Percentiles rank a stretch among this genome's conserved stretches.
Evolutionary conservation across 2,329 filamentous ascomycete species (phyloP).

Genomic region (Zasmidium cellare): DNA sequence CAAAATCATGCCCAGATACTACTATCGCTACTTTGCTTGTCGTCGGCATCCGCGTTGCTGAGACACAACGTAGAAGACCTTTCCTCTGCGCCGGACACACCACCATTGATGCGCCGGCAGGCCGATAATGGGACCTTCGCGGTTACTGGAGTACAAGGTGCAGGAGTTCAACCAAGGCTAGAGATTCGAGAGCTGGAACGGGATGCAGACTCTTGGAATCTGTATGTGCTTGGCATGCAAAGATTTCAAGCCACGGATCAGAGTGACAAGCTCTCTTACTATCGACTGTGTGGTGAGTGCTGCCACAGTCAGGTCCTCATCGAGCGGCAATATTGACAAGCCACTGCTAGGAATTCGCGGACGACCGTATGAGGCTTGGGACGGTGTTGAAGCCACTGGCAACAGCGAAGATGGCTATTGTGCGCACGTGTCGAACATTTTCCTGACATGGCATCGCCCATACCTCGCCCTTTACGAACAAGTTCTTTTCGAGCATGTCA

Average conservation of each 20-base stretch:
- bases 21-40: background rate
- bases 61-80: conserved; percentile 21
- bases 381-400: conserved; percentile 50
- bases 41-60: conserved; percentile 13
- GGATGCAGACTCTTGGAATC: conserved; percentile 68
- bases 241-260: conserved; percentile 70
- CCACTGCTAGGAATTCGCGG: conserved; percentile 70
- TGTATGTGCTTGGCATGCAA: conserved; percentile 74
- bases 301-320: background rate
- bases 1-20: background rate
- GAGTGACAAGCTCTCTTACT: conserved; percentile 68
- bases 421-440: conserved; percentile 71
- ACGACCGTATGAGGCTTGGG: conserved; percentile 64
- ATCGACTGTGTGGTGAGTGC: conserved; percentile 69
- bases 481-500: conserved; percentile 42
- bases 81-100: background rate
- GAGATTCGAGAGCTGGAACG: conserved; percentile 68
- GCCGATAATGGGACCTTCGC: conserved; percentile 17
- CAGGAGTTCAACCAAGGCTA: conserved; percentile 48
- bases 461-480: conserved; percentile 63
- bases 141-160: conserved; percentile 33
- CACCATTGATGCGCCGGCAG: conserved; percentile 18
- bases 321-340: background rate
- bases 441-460: conserved; percentile 80
- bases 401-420: conserved; percentile 69